These are phyloP conservation scores for Wickerhamiella alocasiicola DNA, from an alignment of 805 yeast species.

Conservation along the genomic window DNA sequence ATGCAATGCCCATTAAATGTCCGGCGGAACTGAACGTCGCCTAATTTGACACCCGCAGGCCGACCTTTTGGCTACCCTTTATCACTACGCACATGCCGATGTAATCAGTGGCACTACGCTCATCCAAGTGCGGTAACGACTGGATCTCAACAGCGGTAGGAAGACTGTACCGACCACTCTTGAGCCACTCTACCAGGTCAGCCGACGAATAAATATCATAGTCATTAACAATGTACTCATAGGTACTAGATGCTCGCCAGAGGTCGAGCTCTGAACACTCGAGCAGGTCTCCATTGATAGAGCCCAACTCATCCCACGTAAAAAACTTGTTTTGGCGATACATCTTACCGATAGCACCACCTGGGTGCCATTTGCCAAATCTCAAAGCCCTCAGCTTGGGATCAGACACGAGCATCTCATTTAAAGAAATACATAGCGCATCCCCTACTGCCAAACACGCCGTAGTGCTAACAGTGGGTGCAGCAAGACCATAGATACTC, in stretches of 20 bases:
- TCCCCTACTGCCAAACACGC: constrained; percentile 65
- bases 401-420: constrained; percentile 54
- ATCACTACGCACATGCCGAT: constrained; percentile 7
- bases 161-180: constrained; percentile 3
- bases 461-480: constrained; percentile 80
- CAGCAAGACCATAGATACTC: constrained; percentile 65
- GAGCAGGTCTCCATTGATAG: constrained; percentile 12
- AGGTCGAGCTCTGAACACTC: constrained; percentile 16
- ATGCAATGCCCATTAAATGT: no score
- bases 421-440: constrained; percentile 60
- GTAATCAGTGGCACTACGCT: not conserved
- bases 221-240: not conserved
- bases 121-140: constrained; percentile 1
- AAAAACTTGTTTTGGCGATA: constrained; percentile 18
- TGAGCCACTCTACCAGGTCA: constrained; percentile 9
- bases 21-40: no score
- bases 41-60: not conserved
- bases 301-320: constrained; percentile 16
- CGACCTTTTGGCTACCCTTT: not conserved
- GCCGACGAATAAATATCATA: constrained; percentile 2
- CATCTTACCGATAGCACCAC: constrained; percentile 72
- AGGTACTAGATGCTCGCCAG: constrained; percentile 16
- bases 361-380: constrained; percentile 74
- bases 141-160: constrained; percentile 1
- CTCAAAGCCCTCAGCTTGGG: constrained; percentile 37